Conservation (phyloP, 2,329 filamentous ascomycete species). For the Drechslera avenae region DNA sequence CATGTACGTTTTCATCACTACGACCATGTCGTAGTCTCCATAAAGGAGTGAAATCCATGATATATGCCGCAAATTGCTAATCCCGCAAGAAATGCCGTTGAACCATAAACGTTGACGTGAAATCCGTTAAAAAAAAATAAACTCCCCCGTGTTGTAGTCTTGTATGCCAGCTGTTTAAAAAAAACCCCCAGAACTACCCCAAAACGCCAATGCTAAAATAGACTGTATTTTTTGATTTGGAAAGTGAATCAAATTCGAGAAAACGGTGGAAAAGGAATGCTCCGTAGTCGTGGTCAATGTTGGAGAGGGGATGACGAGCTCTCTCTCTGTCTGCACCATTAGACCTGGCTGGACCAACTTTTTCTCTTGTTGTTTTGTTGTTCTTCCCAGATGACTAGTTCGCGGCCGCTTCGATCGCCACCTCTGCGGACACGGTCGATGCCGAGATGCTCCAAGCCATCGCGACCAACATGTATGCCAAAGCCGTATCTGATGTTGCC, state of each 20-base stretch:
- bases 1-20: too few relatives aligned
- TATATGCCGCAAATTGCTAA: neutral
- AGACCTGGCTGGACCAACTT: conserved; percentile 30
- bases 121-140: neutral
- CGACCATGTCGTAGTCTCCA: too few relatives aligned
- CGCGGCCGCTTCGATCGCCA: conserved; percentile 37
- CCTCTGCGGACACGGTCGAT: conserved; percentile 60
- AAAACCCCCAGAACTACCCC: too few relatives aligned
- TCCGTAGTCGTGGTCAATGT: too few relatives aligned
- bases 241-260: too few relatives aligned
- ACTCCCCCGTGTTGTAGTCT: neutral
- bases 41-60: neutral
- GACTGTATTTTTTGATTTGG: too few relatives aligned
- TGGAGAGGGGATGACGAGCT: too few relatives aligned
- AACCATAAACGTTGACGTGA: too few relatives aligned
- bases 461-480: conserved; percentile 62
- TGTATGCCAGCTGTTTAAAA: too few relatives aligned
- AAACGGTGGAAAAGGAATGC: neutral
- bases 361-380: conserved; percentile 34
- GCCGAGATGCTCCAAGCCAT: conserved; percentile 64
- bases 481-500: conserved; percentile 58
- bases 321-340: too few relatives aligned
- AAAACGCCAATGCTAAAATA: conserved; percentile 10
- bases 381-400: conserved; percentile 47
- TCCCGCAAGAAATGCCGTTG: too few relatives aligned